Percentiles rank a stretch among this genome's conserved stretches.
phyloP scores from a whole-genome alignment of 306 rosid genomes.

The Coriaria nepalensis region DNA sequence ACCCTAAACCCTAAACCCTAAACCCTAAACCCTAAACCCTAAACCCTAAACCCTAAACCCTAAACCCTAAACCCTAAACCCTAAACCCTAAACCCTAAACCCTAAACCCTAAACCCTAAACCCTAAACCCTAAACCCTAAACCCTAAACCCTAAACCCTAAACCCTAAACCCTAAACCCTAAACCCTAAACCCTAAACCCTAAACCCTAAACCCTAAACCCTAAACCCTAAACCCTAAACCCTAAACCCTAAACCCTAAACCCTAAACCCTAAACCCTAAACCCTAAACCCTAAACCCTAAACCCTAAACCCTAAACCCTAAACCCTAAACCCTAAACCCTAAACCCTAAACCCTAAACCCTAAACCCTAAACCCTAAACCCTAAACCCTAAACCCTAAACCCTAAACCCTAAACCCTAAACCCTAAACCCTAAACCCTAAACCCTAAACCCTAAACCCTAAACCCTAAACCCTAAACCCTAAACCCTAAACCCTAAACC shows the following conservation, averaged over 20 bases:
- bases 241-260: neutral
- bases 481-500: neutral
- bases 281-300: neutral
- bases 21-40: slow-evolving; percentile 8
- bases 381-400: neutral
- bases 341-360: neutral
- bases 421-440: neutral
- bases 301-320: neutral
- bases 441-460: slow-evolving; percentile 7
- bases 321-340: neutral
- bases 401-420: neutral
- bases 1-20: slow-evolving; percentile 9
- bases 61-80: slow-evolving; percentile 3
- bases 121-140: neutral
- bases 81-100: neutral
- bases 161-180: neutral
- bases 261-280: neutral
- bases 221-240: neutral
- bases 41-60: slow-evolving; percentile 5
- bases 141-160: neutral
- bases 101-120: neutral
- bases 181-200: slow-evolving; percentile 3
- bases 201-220: neutral
- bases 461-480: slow-evolving; percentile 1
- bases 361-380: neutral